Base-by-base conservation (phyloP, 441 rosid species). In the Corymbia calophylla region DNA sequence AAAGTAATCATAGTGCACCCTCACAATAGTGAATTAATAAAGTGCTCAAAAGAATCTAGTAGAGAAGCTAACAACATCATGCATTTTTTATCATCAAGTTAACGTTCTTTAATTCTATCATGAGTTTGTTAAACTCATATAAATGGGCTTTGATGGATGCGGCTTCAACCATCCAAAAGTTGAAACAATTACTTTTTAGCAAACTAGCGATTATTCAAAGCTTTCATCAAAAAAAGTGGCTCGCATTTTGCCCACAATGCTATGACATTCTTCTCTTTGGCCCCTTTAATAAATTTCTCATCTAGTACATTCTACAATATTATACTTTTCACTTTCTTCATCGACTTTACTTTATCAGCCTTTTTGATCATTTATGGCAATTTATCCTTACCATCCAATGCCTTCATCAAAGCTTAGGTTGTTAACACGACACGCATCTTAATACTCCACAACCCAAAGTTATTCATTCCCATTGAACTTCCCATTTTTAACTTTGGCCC, bases 101-200 rank as follows among this genome's bases (percentile, higher is more conserved):
- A 58, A 58, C 13, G 0, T 58, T 23, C 13, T 58, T 58, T 29
- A 58, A 25, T 23, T 58, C 3, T 2, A 0, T 6, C 62, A 21
- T 58, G 62, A 60, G 9, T 60, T 27, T 60, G 66, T 60, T 31
- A 62, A 62, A 13, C 35, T 62, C 16, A 29, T 62, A 32, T 29
- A 62, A 29, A 29, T 62, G 17, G 32, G 70, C 15, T 62, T 16
- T 62, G 31, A 62, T 29, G 70, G 70, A 29, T 29, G 17, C 6
- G 68, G 68, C 68, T 62, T 62, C 32, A 62, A 1, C 32, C 68
- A 62, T 62, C n/a, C 68, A 29, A 29, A 62, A 58, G n/a, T 62
- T 62, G 32, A 29, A 62, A 62, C 70, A 29, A 60, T 60, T n/a
- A 13, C 70, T 62, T 62, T 29, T 29, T 13, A 62, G 15, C 70